Evolutionary conservation across 164 flowering plant species (phyloP).

Genomic region (Vitis riparia): DNA sequence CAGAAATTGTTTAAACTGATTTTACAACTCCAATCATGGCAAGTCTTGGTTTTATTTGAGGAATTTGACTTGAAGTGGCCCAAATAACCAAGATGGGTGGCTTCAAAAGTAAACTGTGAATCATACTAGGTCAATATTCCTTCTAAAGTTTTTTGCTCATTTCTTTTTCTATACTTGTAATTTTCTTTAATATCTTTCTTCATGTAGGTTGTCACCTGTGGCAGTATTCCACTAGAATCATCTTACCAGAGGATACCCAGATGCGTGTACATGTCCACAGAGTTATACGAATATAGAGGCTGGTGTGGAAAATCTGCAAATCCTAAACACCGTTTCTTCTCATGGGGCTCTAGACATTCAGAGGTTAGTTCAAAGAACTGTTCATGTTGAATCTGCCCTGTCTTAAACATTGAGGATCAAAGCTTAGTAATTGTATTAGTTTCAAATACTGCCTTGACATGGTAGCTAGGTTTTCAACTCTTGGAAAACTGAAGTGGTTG

Average conservation of each 20-base stretch:
- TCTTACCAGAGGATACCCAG: slow-evolving; percentile 85
- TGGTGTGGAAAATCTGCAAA: slow-evolving; percentile 86
- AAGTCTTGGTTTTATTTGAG: neutral
- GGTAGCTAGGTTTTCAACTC: too few relatives aligned
- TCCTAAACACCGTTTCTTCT: slow-evolving; percentile 68
- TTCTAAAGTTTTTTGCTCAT: neutral
- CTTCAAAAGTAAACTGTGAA: too few relatives aligned
- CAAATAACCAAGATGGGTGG: neutral
- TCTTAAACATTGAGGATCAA: neutral
- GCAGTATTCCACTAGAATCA: slow-evolving; percentile 86
- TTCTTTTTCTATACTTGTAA: slow-evolving; percentile 1
- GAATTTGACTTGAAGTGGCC: neutral
- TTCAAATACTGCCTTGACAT: too few relatives aligned
- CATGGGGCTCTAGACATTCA: slow-evolving; percentile 87
- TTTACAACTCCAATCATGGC: too few relatives aligned
- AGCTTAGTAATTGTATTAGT: too few relatives aligned
- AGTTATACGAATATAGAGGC: slow-evolving; percentile 81
- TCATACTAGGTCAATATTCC: too few relatives aligned
- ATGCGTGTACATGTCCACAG: slow-evolving; percentile 88
- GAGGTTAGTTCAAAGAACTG: slow-evolving; percentile 59
- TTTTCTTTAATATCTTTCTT: slow-evolving; percentile 7
- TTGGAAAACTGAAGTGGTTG: too few relatives aligned
- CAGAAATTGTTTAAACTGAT: too few relatives aligned
- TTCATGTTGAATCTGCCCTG: neutral
- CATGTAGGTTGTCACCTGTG: slow-evolving; percentile 94